Conservation (phyloP, 352 stramenopile species). For the Nothophytophthora sp. region DNA sequence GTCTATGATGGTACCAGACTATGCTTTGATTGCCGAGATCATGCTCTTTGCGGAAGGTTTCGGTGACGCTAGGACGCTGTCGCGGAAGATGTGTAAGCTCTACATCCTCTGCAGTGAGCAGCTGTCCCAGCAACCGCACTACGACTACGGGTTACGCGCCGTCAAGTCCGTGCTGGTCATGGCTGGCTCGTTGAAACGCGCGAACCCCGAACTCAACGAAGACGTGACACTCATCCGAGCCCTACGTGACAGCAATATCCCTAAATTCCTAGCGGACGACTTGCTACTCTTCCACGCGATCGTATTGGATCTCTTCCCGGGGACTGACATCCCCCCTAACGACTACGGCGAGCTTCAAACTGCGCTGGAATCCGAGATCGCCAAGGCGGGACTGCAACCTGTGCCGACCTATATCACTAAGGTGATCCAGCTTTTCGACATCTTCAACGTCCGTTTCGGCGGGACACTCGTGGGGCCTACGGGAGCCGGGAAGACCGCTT, state of each 20-base stretch:
- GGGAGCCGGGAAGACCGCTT: conserved; percentile 84
- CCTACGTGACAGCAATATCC: conserved; percentile 93
- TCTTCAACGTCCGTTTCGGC: conserved; percentile 94
- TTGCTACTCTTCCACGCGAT: conserved; percentile 92
- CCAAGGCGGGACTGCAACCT: conserved; percentile 57
- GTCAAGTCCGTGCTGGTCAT: conserved; percentile 94
- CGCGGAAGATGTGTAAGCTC: conserved; percentile 95
- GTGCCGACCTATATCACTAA: conserved; percentile 90
- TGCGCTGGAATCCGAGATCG: conserved; percentile 58
- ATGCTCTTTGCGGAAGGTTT: conserved; percentile 98
- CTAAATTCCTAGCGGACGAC: conserved; percentile 94
- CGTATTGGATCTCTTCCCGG: conserved; percentile 92
- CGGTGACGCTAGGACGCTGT: conserved; percentile 91
- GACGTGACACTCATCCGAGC: conserved; percentile 91
- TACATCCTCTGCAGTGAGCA: conserved; percentile 94
- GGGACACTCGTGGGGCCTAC: conserved; percentile 90
- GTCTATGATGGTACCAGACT: conserved; percentile 97
- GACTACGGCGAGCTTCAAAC: conserved; percentile 88
- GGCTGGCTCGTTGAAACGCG: conserved; percentile 89
- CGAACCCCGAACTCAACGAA: conserved; percentile 73
- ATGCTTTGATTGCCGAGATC: conserved; percentile 96
- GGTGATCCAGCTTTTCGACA: conserved; percentile 94
- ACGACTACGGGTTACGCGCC: conserved; percentile 93
- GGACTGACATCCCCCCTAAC: conserved; percentile 73
- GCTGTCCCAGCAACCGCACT: conserved; percentile 94